phyloP scores from a whole-genome alignment of 345 rosid genomes.

The Eucalyptus curtisii region DNA sequence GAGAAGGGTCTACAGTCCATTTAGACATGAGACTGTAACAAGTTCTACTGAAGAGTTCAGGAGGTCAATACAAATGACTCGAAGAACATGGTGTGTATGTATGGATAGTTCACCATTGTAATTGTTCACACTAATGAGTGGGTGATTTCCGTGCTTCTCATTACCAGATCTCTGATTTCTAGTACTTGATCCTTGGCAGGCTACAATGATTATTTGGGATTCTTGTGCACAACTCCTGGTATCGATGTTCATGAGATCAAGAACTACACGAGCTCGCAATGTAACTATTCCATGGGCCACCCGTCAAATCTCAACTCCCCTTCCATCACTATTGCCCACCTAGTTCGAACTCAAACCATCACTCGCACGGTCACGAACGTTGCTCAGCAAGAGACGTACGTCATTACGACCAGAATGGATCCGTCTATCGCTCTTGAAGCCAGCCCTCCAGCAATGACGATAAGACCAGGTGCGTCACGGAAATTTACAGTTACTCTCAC shows the following conservation, averaged over 20 bases:
- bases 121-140: background rate
- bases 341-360: conserved; percentile 50
- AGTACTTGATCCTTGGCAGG: conserved; percentile 25
- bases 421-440: conserved; percentile 76
- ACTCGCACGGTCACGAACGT: conserved; percentile 80
- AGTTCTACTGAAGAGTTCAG: background rate
- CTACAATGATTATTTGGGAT: conserved; percentile 78
- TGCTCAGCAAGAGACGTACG: conserved; percentile 79
- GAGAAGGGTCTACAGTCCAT: background rate
- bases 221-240: conserved; percentile 95
- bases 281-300: conserved; percentile 68
- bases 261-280: conserved; percentile 63
- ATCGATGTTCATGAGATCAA: conserved; percentile 60
- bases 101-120: background rate
- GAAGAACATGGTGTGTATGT: background rate
- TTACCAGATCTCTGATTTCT: background rate
- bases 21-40: background rate
- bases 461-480: conserved; percentile 52
- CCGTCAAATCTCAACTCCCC: conserved; percentile 89
- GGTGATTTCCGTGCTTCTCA: background rate
- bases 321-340: conserved; percentile 76
- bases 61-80: background rate
- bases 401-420: conserved; percentile 68
- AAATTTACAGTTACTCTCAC: conserved; percentile 59
- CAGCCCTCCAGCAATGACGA: conserved; percentile 83